A percentile compares a stretch with the other conserved stretches of the same genome.
Evolutionary conservation across 1,139 yeast genomes (phyloP).

Genomic region (Debaryomyces nepalensis): DNA sequence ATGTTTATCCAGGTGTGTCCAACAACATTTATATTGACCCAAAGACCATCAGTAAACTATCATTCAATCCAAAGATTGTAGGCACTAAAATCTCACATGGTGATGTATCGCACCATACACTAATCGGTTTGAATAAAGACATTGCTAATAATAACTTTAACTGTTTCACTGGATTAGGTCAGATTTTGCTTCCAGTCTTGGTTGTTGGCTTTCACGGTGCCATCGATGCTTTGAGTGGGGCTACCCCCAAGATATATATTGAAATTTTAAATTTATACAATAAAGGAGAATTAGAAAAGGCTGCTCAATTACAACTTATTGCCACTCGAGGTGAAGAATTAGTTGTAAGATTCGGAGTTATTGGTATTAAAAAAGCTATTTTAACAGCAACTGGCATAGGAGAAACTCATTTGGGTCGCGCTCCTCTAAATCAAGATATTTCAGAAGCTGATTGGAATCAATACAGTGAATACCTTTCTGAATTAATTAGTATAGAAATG

Average conservation of each 20-base stretch:
- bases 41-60: conserved; percentile 33
- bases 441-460: conserved; percentile 8
- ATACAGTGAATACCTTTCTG: conserved; percentile 3
- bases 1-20: conserved; percentile 55
- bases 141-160: conserved; percentile 28
- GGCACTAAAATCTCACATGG: conserved; percentile 53
- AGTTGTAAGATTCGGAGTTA: conserved; percentile 26
- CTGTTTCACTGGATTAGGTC: conserved; percentile 31
- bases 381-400: conserved; percentile 43
- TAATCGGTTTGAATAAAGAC: conserved; percentile 41
- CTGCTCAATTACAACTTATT: conserved; percentile 24
- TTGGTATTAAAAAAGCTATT: conserved; percentile 36
- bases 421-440: conserved; percentile 33
- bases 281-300: conserved; percentile 22
- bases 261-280: conserved; percentile 24
- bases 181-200: conserved; percentile 29
- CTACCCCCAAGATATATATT: conserved; percentile 48
- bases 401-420: conserved; percentile 35
- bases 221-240: conserved; percentile 39
- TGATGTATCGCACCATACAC: conserved; percentile 32
- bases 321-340: conserved; percentile 28
- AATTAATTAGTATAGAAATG: conserved; percentile 1
- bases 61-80: conserved; percentile 48
- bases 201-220: conserved; percentile 28
- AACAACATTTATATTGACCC: conserved; percentile 38